A percentile compares a stretch with the other conserved stretches of the same genome.
Evolutionary conservation across 805 yeast species (phyloP).

Genomic region (Metschnikowia matae): DNA sequence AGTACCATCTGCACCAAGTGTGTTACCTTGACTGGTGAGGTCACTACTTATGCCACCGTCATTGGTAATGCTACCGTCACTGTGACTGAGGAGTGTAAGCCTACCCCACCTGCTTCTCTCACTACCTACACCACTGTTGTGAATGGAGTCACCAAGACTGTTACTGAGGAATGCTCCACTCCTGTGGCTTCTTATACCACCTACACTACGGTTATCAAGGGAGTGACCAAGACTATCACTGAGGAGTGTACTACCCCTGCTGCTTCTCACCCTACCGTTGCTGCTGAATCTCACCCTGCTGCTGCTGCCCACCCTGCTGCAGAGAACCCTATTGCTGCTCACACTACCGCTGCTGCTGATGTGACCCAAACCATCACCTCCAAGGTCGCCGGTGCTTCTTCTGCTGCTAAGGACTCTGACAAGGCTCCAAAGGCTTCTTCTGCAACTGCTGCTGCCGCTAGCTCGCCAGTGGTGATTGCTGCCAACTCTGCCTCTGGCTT

Average conservation of each 20-base stretch:
- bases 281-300: background rate
- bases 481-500: constrained; percentile 2
- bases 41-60: constrained; percentile 13
- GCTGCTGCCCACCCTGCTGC: background rate
- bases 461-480: background rate
- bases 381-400: background rate
- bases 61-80: constrained; percentile 6
- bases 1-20: constrained; percentile 14
- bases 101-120: constrained; percentile 1
- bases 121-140: constrained; percentile 11
- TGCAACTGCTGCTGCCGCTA: constrained; percentile 1
- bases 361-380: constrained; percentile 1
- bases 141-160: constrained; percentile 5
- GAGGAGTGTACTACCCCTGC: constrained; percentile 1
- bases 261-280: background rate
- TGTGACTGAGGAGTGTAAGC: constrained; percentile 9
- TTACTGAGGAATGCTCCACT: constrained; percentile 5
- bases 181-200: constrained; percentile 3
- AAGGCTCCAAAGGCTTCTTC: background rate
- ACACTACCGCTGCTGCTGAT: constrained; percentile 1
- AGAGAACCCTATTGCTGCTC: background rate
- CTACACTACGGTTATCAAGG: constrained; percentile 7
- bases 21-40: constrained; percentile 8
- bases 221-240: constrained; percentile 2
- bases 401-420: no score